phyloP scores from a whole-genome alignment of 345 rosid species.

The Kandelia obovata region DNA sequence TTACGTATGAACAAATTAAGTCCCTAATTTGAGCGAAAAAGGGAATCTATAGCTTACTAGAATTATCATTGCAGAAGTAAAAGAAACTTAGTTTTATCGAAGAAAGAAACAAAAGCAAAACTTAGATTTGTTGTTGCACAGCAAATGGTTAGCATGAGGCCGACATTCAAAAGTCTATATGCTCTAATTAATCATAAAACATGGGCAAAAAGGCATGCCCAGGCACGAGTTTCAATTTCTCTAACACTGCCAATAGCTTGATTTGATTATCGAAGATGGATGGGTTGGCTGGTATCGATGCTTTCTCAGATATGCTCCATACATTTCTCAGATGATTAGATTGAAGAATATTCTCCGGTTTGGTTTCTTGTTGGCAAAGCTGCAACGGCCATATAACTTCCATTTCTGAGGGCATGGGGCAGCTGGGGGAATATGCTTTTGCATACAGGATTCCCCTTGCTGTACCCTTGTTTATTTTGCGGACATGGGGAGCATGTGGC shows the following conservation, averaged over 20 bases:
- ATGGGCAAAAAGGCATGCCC: background rate
- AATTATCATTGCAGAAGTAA: constrained; percentile 12
- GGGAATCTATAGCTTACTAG: constrained; percentile 13
- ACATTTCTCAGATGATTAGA: background rate
- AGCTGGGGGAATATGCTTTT: background rate
- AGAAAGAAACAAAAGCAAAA: constrained; percentile 10
- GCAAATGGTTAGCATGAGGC: constrained; percentile 38
- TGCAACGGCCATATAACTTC: constrained; percentile 12
- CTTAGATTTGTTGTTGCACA: constrained; percentile 8
- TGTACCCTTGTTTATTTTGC: background rate
- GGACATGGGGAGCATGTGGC: background rate
- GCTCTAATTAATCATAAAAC: constrained; percentile 12
- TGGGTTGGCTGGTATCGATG: background rate
- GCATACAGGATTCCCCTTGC: background rate
- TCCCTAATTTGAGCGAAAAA: background rate
- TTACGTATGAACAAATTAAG: background rate
- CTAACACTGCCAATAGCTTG: background rate
- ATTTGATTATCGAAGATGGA: background rate
- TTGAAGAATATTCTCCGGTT: constrained; percentile 21
- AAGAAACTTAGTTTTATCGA: background rate
- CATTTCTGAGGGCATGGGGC: constrained; percentile 7
- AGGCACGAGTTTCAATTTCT: background rate
- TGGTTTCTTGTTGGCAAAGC: constrained; percentile 11
- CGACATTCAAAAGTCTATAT: constrained; percentile 22
- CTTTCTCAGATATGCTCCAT: background rate